Conservation (phyloP, 2,329 filamentous ascomycete genomes). For the Aureobasidium sp. region DNA sequence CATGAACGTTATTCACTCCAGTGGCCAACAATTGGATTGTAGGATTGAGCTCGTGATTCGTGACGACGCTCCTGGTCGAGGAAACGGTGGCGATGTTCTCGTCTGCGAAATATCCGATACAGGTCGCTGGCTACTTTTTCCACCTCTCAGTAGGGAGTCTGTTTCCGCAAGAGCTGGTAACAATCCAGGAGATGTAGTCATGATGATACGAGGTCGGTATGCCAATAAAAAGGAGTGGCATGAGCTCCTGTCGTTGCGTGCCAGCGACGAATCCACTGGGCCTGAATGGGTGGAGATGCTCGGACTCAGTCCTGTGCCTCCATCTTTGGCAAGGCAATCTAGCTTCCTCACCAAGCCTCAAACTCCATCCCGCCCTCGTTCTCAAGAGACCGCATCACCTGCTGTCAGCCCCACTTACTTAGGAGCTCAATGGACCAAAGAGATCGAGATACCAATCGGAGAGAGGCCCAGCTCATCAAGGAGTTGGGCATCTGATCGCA, state of each 20-base stretch:
- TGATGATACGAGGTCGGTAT: conserved; percentile 75
- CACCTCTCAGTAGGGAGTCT: conserved; percentile 66
- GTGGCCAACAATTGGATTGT: conserved; percentile 81
- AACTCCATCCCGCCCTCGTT: conserved; percentile 1
- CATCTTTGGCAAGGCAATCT: conserved; percentile 48
- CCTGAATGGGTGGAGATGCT: conserved; percentile 85
- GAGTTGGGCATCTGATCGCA: conserved; percentile 29
- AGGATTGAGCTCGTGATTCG: conserved; percentile 80
- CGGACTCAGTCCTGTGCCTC: conserved; percentile 57
- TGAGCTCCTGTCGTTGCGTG: conserved; percentile 71
- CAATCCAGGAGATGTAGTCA: conserved; percentile 62
- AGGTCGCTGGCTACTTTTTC: conserved; percentile 79
- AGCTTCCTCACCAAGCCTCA: conserved; percentile 39
- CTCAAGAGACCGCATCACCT: background rate
- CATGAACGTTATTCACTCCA: conserved; percentile 78
- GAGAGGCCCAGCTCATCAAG: conserved; percentile 46
- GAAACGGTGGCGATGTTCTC: conserved; percentile 73
- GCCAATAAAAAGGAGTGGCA: conserved; percentile 63
- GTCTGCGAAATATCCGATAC: conserved; percentile 80
- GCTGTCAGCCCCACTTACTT: background rate
- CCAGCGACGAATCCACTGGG: conserved; percentile 69
- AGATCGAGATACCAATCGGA: conserved; percentile 56
- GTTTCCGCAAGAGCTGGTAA: conserved; percentile 78
- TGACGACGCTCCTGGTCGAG: conserved; percentile 64
- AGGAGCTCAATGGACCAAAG: conserved; percentile 31